Evolutionary conservation across 495 filamentous ascomycete species (phyloP).

Genomic region (Annulohypoxylon stygium): DNA sequence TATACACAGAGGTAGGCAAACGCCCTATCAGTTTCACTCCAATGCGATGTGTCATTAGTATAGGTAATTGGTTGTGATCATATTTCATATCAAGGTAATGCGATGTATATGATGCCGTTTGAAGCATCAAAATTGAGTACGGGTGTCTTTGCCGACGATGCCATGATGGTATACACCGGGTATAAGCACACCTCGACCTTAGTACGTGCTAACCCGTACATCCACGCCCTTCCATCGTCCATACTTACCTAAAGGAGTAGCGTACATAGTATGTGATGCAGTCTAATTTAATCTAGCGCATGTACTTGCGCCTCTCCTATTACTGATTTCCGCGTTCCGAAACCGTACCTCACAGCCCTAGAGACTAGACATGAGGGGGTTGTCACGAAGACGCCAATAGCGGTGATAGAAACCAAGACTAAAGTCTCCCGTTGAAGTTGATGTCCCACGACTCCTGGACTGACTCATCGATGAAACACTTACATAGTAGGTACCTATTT

Average conservation of each 20-base stretch:
- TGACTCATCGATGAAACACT: slow-evolving; percentile 16
- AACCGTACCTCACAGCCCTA: background rate
- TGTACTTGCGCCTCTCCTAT: background rate
- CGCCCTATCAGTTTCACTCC: background rate
- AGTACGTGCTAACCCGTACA: background rate
- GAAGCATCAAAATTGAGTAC: background rate
- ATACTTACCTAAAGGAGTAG: background rate
- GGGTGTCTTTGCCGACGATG: background rate
- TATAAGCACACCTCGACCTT: background rate
- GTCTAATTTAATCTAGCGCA: background rate
- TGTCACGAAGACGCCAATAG: background rate
- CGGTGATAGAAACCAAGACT: background rate
- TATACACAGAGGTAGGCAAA: background rate
- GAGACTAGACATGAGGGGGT: background rate
- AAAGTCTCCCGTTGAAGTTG: background rate
- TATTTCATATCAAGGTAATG: background rate
- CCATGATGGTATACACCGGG: background rate
- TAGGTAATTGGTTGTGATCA: background rate
- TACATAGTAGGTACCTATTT: background rate
- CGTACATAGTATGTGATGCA: background rate
- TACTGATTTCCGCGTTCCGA: background rate
- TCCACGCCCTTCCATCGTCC: background rate
- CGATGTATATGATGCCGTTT: background rate
- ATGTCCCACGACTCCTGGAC: background rate
- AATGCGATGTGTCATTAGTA: background rate